Base-by-base conservation (phyloP, 345 rosid species). In the Excoecaria cochinchinensis region DNA sequence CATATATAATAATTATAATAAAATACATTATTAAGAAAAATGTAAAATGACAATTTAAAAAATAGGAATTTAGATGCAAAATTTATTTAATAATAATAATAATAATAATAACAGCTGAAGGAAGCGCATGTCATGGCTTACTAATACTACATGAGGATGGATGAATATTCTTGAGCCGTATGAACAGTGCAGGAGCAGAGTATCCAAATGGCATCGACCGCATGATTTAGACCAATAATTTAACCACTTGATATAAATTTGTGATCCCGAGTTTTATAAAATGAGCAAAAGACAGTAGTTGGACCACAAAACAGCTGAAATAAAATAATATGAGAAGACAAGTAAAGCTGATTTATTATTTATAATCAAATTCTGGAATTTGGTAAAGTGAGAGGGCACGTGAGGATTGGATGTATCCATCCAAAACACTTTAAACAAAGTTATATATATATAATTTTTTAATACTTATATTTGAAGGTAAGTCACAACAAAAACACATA, bases 151-250 rank as follows among this genome's bases (percentile, higher is more conserved):
- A 44, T 44, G 48, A 6, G 6, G 48, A 44, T 44, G 0, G 57
- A 52, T 52, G 57, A 52, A 52, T 52, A 31, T 31, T 31, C 19
- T 17, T 17, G 57, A 52, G 57, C 66, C 66, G 66, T 47, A 36
- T 13, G 56, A 24, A 48, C 21, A 21, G 21, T 0, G 21, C 12
- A 13, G 71, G 70, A 48, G 57, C 71, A 67, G 57, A 13, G 24
- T 48, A 67, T 67, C 71, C 39, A 48, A 12, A n/a, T 67, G 39
- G 56, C 24, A 56, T 67, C 57, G 7, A 48, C n/a, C 40, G 53
- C 3, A 65, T 17, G 69, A 65, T 65, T 65, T 25, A 19, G 6
- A 40, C 51, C 44, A 24, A 2, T 9, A 14, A 6, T 10, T 59
- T 11, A 0, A 12, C 64, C 40, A 59, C 64, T 36, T 13, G 21